A percentile compares a stretch with the other conserved stretches of the same genome.
phyloP scores from a whole-genome alignment of 163 green algal species.

The Chloroidium sp. region DNA sequence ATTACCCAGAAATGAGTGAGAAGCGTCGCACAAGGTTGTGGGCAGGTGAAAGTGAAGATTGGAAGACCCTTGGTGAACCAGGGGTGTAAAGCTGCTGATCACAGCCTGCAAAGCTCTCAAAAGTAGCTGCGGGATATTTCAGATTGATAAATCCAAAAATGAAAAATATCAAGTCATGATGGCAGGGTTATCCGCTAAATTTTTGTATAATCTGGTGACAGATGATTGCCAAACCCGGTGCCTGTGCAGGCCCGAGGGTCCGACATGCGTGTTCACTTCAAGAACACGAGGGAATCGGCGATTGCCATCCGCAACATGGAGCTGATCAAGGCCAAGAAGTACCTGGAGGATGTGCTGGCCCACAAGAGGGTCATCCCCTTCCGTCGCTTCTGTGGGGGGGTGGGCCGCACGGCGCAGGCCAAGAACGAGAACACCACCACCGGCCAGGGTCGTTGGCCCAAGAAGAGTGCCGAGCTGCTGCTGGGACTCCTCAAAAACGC shows the following conservation, averaged over 20 bases:
- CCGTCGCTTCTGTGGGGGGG: constrained; percentile 83
- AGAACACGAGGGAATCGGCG: constrained; percentile 94
- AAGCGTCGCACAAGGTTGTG: too few species aligned
- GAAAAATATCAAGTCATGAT: too few species aligned
- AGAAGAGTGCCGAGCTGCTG: constrained; percentile 92
- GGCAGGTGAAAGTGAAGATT: too few species aligned
- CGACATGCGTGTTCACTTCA: constrained; percentile 97
- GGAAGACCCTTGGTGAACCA: too few species aligned
- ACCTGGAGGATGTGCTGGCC: constrained; percentile 90
- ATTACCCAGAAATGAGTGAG: too few species aligned
- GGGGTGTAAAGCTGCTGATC: too few species aligned
- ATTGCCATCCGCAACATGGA: constrained; percentile 77
- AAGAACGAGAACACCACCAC: constrained; percentile 92
- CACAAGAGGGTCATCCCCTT: constrained; percentile 94
- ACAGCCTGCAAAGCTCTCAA: too few species aligned
- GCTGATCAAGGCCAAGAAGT: constrained; percentile 89
- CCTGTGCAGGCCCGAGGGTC: constrained; percentile 72
- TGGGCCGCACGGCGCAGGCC: constrained; percentile 89
- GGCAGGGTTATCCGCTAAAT: too few species aligned
- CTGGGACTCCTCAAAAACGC: constrained; percentile 96
- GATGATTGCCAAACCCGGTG: background rate
- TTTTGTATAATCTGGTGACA: background rate
- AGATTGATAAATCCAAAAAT: too few species aligned
- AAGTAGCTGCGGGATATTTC: too few species aligned
- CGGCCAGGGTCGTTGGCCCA: constrained; percentile 94